phyloP scores from a whole-genome alignment of 2,329 filamentous ascomycete species.

The Ophiostoma pallidulum region DNA sequence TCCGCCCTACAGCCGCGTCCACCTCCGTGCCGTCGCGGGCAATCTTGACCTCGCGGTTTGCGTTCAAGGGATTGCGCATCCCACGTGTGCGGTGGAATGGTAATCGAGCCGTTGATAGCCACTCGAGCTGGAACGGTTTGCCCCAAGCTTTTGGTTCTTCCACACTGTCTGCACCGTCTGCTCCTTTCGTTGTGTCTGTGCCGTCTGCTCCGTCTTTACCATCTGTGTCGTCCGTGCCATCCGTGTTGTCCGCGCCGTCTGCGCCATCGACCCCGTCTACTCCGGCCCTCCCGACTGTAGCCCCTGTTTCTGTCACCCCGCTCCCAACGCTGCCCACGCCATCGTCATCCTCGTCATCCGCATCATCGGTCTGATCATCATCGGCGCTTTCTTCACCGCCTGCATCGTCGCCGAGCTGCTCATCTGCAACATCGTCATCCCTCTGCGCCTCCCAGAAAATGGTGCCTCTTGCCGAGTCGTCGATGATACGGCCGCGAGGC shows the following conservation, averaged over 20 bases:
- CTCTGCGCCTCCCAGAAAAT: constrained; percentile 88
- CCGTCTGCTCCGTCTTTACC: constrained; percentile 37
- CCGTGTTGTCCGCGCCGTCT: too few species aligned
- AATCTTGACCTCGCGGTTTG: constrained; percentile 91
- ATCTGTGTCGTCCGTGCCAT: constrained; percentile 19
- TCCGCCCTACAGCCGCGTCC: constrained; percentile 70
- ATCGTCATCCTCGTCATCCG: constrained; percentile 15
- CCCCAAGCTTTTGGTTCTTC: constrained; percentile 62
- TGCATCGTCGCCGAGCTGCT: constrained; percentile 19
- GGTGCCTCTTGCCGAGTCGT: constrained; percentile 85
- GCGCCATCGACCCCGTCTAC: constrained; percentile 37
- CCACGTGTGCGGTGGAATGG: constrained; percentile 86
- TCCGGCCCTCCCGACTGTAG: constrained; percentile 23
- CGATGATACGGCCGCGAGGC: constrained; percentile 78
- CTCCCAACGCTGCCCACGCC: not conserved
- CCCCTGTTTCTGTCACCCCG: constrained; percentile 18
- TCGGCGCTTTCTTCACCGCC: not conserved
- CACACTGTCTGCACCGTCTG: constrained; percentile 28
- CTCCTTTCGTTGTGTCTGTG: constrained; percentile 28
- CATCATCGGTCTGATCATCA: not conserved
- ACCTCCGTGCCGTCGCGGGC: constrained; percentile 89
- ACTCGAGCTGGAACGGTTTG: constrained; percentile 84
- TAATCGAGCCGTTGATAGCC: constrained; percentile 72
- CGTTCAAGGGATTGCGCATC: constrained; percentile 87
- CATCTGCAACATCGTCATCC: constrained; percentile 21